Conservation (phyloP, 78 protist species). For the Monocercomonoides exilis region DNA sequence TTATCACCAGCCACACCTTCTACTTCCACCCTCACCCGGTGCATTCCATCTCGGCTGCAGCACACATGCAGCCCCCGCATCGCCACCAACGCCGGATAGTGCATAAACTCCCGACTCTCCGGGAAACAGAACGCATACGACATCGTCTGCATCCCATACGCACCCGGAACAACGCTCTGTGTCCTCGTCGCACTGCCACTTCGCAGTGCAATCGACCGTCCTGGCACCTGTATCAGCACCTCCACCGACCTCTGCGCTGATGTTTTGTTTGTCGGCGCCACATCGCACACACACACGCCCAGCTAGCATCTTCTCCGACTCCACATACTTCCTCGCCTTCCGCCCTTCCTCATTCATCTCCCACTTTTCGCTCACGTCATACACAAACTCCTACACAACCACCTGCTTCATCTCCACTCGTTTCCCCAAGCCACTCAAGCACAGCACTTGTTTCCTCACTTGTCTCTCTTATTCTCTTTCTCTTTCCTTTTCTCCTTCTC, state of each 20-base stretch:
- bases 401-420: too few relatives aligned
- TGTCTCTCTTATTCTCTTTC: too few relatives aligned
- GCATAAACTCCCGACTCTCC: background rate
- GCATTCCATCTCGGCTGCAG: background rate
- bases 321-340: background rate
- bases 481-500: too few relatives aligned
- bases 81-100: background rate
- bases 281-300: background rate
- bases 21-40: background rate
- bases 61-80: too few relatives aligned
- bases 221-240: background rate
- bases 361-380: background rate
- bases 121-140: background rate
- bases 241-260: background rate
- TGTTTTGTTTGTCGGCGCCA: background rate
- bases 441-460: too few relatives aligned
- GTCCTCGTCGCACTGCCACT: background rate
- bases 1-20: background rate
- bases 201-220: background rate
- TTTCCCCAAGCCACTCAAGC: too few relatives aligned
- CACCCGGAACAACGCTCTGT: background rate
- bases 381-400: background rate
- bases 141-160: background rate
- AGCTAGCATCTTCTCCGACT: background rate
- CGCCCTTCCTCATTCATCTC: background rate